phyloP scores from a whole-genome alignment of 805 yeast species.

The Hanseniaspora pseudoguilliermondii region DNA sequence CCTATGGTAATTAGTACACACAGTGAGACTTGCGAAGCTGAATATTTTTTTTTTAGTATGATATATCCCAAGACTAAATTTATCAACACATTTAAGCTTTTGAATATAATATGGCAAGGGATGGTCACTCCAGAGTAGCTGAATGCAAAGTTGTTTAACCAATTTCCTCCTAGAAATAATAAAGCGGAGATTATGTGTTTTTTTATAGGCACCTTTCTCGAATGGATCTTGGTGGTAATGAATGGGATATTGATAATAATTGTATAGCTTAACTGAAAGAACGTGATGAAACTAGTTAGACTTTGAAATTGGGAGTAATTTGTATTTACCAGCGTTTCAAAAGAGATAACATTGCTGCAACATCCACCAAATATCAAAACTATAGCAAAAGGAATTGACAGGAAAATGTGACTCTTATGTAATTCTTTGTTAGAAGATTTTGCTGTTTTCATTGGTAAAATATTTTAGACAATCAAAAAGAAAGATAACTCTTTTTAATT shows the following conservation, averaged over 20 bases:
- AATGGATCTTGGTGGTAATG: background rate
- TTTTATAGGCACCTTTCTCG: constrained; percentile 28
- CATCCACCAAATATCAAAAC: constrained; percentile 55
- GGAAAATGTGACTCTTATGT: background rate
- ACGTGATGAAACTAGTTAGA: constrained; percentile 44
- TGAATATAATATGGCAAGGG: constrained; percentile 53
- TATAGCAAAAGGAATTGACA: constrained; percentile 18
- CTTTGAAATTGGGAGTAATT: constrained; percentile 21
- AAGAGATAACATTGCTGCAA: constrained; percentile 52
- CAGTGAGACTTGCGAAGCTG: constrained; percentile 35
- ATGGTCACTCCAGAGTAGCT: constrained; percentile 40
- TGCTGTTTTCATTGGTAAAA: background rate
- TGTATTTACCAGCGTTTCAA: constrained; percentile 39
- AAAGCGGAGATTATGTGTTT: constrained; percentile 37
- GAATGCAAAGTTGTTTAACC: constrained; percentile 48
- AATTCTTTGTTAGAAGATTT: background rate
- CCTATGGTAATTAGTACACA: constrained; percentile 45
- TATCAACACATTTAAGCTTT: constrained; percentile 52
- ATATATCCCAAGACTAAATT: constrained; percentile 46
- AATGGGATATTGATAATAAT: constrained; percentile 26
- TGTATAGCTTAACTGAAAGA: constrained; percentile 44
- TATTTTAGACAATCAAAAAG: background rate
- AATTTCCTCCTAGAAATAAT: constrained; percentile 39
- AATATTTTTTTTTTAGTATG: constrained; percentile 36
- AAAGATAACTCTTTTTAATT: no score